A percentile compares a stretch with the other conserved stretches of the same genome.
Evolutionary conservation across 2,329 filamentous ascomycete species (phyloP).

Genomic region (Rhytidhysteron rufulum): DNA sequence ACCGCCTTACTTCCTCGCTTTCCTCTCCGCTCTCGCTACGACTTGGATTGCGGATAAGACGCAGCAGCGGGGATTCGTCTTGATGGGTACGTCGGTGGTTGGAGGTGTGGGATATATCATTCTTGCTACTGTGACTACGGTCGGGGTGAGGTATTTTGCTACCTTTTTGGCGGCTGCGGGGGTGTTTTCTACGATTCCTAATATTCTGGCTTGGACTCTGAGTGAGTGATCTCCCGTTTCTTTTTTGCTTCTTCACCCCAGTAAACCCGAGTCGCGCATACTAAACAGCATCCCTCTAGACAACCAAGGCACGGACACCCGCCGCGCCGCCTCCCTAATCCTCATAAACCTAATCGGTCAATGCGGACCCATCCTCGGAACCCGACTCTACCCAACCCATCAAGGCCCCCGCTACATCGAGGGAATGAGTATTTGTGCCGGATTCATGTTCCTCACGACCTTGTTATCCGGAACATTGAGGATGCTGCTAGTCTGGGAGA

Average conservation of each 20-base stretch:
- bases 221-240: too few species aligned
- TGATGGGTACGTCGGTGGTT: slow-evolving; percentile 22
- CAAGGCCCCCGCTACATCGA: slow-evolving; percentile 31
- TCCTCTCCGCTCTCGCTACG: slow-evolving; percentile 28
- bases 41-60: slow-evolving; percentile 36
- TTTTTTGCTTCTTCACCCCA: too few species aligned
- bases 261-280: neutral
- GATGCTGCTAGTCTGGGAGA: slow-evolving; percentile 31
- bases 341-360: slow-evolving; percentile 24
- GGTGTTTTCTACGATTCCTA: slow-evolving; percentile 26
- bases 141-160: slow-evolving; percentile 33
- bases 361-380: slow-evolving; percentile 32
- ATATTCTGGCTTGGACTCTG: slow-evolving; percentile 29
- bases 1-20: slow-evolving; percentile 40
- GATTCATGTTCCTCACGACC: slow-evolving; percentile 34
- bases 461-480: slow-evolving; percentile 24
- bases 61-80: slow-evolving; percentile 31
- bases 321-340: slow-evolving; percentile 22
- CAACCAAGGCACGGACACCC: slow-evolving; percentile 28
- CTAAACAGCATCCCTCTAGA: slow-evolving; percentile 4
- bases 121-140: slow-evolving; percentile 20
- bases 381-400: slow-evolving; percentile 27
- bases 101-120: slow-evolving; percentile 34
- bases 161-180: slow-evolving; percentile 36
- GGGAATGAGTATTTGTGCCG: slow-evolving; percentile 32